A percentile compares a stretch with the other conserved stretches of the same genome.
phyloP scores from a whole-genome alignment of 2,329 filamentous ascomycete genomes.

The Neopestalotiopsis sp. region DNA sequence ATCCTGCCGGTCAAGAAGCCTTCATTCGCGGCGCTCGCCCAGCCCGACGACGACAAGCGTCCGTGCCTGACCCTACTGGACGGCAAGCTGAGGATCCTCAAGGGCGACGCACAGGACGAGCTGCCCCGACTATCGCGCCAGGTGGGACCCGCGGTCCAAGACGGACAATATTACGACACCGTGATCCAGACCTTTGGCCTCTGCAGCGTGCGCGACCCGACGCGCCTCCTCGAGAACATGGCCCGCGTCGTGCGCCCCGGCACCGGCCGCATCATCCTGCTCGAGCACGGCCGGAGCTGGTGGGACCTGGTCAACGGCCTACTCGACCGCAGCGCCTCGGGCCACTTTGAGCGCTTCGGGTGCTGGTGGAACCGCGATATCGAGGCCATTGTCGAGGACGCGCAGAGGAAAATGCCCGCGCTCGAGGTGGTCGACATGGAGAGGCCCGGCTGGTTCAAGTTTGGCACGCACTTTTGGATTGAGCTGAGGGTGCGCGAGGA shows the following conservation, averaged over 20 bases:
- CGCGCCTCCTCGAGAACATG: conserved; percentile 57
- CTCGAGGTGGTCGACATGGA: conserved; percentile 61
- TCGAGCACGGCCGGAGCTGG: conserved; percentile 66
- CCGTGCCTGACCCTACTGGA: conserved; percentile 40
- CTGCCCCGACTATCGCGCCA: conserved; percentile 39
- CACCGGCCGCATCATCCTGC: conserved; percentile 63
- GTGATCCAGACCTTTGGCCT: conserved; percentile 69
- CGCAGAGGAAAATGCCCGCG: conserved; percentile 51
- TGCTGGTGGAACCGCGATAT: conserved; percentile 75
- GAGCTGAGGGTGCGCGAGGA: conserved; percentile 52
- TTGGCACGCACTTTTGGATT: conserved; percentile 63
- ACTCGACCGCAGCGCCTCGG: conserved; percentile 58
- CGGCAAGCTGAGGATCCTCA: conserved; percentile 51
- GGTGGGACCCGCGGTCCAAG: conserved; percentile 34
- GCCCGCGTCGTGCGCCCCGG: conserved; percentile 56
- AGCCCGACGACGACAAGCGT: conserved; percentile 13
- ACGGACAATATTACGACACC: conserved; percentile 60
- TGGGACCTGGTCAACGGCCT: conserved; percentile 60
- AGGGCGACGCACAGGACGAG: conserved; percentile 51
- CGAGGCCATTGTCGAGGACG: conserved; percentile 56
- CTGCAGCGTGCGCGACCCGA: conserved; percentile 65
- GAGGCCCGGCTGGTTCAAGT: conserved; percentile 56
- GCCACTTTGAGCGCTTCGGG: conserved; percentile 64
- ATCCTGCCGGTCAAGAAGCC: conserved; percentile 42
- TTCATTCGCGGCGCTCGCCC: conserved; percentile 31